phyloP scores from a whole-genome alignment of 169 alveolate genomes.

The Plasmodium vivax region DNA sequence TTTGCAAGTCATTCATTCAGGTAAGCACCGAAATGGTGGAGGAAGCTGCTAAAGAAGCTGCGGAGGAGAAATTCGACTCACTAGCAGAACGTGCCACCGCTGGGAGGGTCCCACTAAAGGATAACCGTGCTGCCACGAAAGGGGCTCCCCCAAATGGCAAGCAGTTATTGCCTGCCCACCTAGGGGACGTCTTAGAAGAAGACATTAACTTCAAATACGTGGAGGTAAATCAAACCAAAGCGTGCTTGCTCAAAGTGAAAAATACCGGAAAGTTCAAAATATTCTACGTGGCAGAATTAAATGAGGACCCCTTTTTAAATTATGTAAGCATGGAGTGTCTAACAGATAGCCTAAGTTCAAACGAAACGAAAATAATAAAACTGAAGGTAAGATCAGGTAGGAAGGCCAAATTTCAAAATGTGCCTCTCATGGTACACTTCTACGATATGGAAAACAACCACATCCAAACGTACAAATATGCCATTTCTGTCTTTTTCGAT shows the following conservation, averaged over 20 bases:
- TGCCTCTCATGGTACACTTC: constrained; percentile 30
- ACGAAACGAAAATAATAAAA: constrained; percentile 39
- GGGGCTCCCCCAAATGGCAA: not conserved
- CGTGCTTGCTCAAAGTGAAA: constrained; percentile 55
- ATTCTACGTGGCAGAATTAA: constrained; percentile 19
- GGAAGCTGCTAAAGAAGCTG: not conserved
- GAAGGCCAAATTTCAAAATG: constrained; percentile 44
- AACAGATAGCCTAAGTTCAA: constrained; percentile 31
- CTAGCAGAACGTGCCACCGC: not conserved
- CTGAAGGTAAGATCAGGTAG: constrained; percentile 30
- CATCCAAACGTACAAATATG: constrained; percentile 61
- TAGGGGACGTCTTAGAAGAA: constrained; percentile 11
- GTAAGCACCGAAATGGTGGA: constrained; percentile 27
- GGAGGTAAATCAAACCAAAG: constrained; percentile 30
- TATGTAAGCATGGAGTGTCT: constrained; percentile 20
- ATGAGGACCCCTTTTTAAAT: constrained; percentile 39
- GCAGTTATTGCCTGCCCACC: not conserved
- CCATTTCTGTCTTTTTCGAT: constrained; percentile 47
- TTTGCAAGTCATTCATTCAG: constrained; percentile 51
- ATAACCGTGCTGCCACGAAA: not conserved
- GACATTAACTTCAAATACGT: constrained; percentile 50
- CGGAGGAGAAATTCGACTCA: not conserved
- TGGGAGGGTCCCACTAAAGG: not conserved
- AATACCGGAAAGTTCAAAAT: constrained; percentile 59
- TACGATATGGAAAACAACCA: constrained; percentile 48